Conservation (phyloP, 495 filamentous ascomycete genomes). For the Chaetomidium leptoderma region DNA sequence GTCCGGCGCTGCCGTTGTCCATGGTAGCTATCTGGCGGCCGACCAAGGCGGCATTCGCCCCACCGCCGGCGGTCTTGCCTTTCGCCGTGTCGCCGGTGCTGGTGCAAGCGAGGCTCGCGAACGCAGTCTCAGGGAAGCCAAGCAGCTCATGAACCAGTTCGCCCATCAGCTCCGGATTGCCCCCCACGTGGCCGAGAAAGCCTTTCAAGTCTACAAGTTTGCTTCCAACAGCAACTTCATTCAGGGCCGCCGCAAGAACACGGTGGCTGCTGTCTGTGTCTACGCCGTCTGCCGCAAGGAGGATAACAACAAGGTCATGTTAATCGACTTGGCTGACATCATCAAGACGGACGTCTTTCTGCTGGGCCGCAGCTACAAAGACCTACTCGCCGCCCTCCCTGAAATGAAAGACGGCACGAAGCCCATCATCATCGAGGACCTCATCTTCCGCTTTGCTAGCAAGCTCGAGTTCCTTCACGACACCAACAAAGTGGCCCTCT, state of each 20-base stretch:
- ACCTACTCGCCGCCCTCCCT: conserved; percentile 64
- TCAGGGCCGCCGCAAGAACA: conserved; percentile 78
- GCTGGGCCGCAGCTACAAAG: conserved; percentile 77
- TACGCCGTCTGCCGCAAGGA: conserved; percentile 77
- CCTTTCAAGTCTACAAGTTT: conserved; percentile 70
- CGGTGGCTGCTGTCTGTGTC: conserved; percentile 78
- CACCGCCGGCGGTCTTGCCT: conserved; percentile 40
- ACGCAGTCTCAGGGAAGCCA: conserved; percentile 62
- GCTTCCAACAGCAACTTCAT: conserved; percentile 75
- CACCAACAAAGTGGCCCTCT: conserved; percentile 74
- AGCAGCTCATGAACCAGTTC: conserved; percentile 42
- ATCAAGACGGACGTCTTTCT: conserved; percentile 87
- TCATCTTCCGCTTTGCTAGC: conserved; percentile 83
- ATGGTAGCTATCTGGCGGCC: conserved; percentile 80
- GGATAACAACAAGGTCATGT: conserved; percentile 62
- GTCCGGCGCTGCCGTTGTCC: conserved; percentile 81
- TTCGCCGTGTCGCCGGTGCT: conserved; percentile 37
- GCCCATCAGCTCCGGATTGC: conserved; percentile 52
- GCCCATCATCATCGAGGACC: conserved; percentile 71
- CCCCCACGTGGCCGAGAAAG: conserved; percentile 56
- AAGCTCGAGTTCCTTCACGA: conserved; percentile 81
- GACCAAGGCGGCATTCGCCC: conserved; percentile 57
- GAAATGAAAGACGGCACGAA: conserved; percentile 44
- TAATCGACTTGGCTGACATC: conserved; percentile 92
- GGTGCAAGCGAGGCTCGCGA: conserved; percentile 54